Conservation (phyloP, 1,139 yeast genomes). For the Geotrichum cucujoidarum region DNA sequence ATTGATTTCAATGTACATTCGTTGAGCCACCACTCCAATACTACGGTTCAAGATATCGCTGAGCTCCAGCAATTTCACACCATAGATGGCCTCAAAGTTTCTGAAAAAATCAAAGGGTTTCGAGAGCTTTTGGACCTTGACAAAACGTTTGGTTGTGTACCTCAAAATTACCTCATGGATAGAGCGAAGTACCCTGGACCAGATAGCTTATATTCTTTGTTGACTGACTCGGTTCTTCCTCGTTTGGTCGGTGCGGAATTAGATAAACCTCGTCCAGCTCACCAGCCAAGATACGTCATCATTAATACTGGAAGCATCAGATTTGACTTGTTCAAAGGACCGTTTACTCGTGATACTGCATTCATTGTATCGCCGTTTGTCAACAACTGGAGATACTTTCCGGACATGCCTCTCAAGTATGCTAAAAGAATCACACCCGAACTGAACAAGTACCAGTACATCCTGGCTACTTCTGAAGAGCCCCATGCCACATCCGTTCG, state of each 20-base stretch:
- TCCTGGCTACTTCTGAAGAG: conserved; percentile 29
- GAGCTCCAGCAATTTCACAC: conserved; percentile 40
- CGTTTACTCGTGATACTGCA: conserved; percentile 74
- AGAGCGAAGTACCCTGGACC: conserved; percentile 62
- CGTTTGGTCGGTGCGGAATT: conserved; percentile 40
- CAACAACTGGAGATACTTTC: conserved; percentile 66
- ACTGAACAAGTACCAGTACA: conserved; percentile 50
- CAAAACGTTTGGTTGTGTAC: conserved; percentile 58
- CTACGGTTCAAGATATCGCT: conserved; percentile 22
- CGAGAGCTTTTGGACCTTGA: conserved; percentile 54
- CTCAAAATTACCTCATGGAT: conserved; percentile 59
- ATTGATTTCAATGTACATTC: conserved; percentile 76
- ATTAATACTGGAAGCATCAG: conserved; percentile 88
- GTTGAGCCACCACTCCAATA: conserved; percentile 56
- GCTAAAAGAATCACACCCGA: conserved; percentile 47
- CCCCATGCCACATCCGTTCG: neutral
- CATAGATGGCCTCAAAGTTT: conserved; percentile 46
- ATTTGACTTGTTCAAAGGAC: conserved; percentile 82
- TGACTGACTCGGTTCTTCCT: conserved; percentile 57
- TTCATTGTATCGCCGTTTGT: conserved; percentile 83
- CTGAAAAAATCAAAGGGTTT: conserved; percentile 43
- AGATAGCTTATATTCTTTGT: conserved; percentile 55
- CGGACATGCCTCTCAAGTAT: conserved; percentile 46
- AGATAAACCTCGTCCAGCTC: conserved; percentile 17
- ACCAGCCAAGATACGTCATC: conserved; percentile 52